Conservation (phyloP, 805 yeast species). For the Spathaspora gorwiae region DNA sequence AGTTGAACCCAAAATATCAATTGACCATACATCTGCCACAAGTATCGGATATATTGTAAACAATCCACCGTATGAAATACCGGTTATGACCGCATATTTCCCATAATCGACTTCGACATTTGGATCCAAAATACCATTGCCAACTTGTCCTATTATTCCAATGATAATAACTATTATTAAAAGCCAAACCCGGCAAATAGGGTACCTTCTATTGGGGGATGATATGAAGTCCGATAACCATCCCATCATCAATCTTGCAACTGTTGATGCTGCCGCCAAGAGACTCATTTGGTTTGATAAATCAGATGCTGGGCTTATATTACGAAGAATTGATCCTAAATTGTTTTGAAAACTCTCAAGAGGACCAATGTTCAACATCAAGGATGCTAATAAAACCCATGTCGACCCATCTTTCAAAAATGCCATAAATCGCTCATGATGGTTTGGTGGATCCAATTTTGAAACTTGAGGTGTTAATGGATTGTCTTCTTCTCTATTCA, state of each 20-base stretch:
- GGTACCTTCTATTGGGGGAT: conserved; percentile 20
- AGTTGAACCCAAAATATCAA: conserved; percentile 81
- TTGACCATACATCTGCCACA: conserved; percentile 81
- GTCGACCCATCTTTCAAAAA: conserved; percentile 54
- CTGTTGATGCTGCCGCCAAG: conserved; percentile 65
- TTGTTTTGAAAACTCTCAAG: conserved; percentile 81
- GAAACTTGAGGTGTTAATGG: conserved; percentile 29
- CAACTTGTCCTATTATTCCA: conserved; percentile 31
- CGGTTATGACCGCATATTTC: conserved; percentile 47
- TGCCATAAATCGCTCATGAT: conserved; percentile 26
- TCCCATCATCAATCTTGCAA: conserved; percentile 65
- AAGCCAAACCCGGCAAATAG: conserved; percentile 32
- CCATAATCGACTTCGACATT: conserved; percentile 16
- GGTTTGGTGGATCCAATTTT: conserved; percentile 33
- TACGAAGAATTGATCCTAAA: conserved; percentile 65
- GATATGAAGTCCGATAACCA: conserved; percentile 58
- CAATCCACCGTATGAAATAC: conserved; percentile 73
- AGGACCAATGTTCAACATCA: conserved; percentile 74
- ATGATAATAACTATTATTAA: conserved; percentile 19
- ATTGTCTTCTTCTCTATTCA: conserved; percentile 12
- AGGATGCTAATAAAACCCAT: conserved; percentile 57
- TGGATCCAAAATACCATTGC: conserved; percentile 7
- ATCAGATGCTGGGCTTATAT: conserved; percentile 9
- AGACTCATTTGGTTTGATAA: conserved; percentile 51
- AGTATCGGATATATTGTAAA: conserved; percentile 86